Evolutionary conservation across 1,284 basidiomycete species (phyloP), one percentile per base, ranked within the genome.

Genomic region (Austroboletus sp.): DNA sequence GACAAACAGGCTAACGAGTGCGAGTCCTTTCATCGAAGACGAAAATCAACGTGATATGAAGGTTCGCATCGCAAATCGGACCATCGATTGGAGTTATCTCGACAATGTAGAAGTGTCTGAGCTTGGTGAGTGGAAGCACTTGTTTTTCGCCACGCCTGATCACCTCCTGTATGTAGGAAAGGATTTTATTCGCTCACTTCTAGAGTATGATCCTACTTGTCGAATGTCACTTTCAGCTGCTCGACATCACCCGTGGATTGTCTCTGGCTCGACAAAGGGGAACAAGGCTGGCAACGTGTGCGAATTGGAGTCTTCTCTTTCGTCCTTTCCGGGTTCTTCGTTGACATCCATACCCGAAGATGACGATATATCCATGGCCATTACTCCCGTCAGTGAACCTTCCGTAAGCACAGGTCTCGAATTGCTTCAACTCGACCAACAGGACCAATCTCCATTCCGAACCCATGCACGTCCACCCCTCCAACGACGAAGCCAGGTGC

Each of bases 1-100:
- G 27, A 40, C 40, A 38, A 19, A 58, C 51, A 88, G 86, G 83
- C 62, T 91, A 16, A 82, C 84, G 0, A 80, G 82, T 56, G 55
- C 74, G 0, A 78, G 70, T 23, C 85, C 88, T 0, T 90, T 91
- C 65, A 67, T 79, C 16, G 85, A 89, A 53, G 79, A 84, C 21
- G 78, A 80, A 3, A 62, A 59, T 21, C 69, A 71, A 16, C 62
- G 68, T 1, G 80, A 81, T 46, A 70, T 84, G 42, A 70, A 72
- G 33, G 60, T 69, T 26, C 74, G 79, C 8, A 79, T 87, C 30
- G 60, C 67, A 1, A 65, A 63, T 25, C 80, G 88, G 10, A 63
- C 53, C 3, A 75, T 89, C 40, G 80, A 88, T 50, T 86, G 82
- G 78, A 51, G 59, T 2, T 58, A 68, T 16, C 70, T 93, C 33